Percentiles rank a stretch among this genome's conserved stretches.
phyloP scores from a whole-genome alignment of 2,329 filamentous ascomycete species.

The Metarhizium guizhouense region DNA sequence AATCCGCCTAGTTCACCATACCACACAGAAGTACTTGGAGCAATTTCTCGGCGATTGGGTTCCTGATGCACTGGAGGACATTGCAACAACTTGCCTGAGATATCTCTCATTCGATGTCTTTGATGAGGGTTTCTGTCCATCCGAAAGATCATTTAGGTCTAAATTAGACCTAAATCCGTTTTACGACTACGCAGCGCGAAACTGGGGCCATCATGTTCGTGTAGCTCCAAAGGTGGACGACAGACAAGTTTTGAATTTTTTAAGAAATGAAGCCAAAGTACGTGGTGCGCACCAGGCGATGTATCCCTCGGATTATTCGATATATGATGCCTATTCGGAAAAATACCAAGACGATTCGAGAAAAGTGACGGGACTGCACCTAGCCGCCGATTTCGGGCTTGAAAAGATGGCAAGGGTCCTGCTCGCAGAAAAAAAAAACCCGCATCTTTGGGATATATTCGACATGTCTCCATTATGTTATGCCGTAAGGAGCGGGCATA shows the following conservation, averaged over 20 bases:
- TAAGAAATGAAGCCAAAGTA: neutral
- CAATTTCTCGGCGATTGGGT: neutral
- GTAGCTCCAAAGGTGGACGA: too few species aligned
- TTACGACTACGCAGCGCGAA: neutral
- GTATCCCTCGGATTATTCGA: too few species aligned
- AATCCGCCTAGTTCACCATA: neutral
- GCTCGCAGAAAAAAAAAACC: neutral
- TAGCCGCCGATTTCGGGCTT: neutral
- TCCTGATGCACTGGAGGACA: neutral
- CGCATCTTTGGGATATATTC: too few species aligned
- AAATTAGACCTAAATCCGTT: neutral
- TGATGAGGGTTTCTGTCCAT: neutral
- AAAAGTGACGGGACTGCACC: neutral
- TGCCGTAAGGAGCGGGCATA: too few species aligned
- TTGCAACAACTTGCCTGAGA: neutral
- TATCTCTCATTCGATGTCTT: neutral
- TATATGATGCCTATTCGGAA: too few species aligned
- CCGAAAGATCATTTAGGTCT: neutral
- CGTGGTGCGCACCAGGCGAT: neutral
- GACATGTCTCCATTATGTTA: too few species aligned
- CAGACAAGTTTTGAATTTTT: neutral
- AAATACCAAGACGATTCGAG: neutral
- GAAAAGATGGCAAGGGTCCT: neutral
- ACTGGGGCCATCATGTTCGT: neutral
- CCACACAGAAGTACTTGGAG: neutral